Percentiles rank a stretch among this genome's conserved stretches.
Conservation (phyloP, 2,329 filamentous ascomycete genomes). For the Massarina eburnea region DNA sequence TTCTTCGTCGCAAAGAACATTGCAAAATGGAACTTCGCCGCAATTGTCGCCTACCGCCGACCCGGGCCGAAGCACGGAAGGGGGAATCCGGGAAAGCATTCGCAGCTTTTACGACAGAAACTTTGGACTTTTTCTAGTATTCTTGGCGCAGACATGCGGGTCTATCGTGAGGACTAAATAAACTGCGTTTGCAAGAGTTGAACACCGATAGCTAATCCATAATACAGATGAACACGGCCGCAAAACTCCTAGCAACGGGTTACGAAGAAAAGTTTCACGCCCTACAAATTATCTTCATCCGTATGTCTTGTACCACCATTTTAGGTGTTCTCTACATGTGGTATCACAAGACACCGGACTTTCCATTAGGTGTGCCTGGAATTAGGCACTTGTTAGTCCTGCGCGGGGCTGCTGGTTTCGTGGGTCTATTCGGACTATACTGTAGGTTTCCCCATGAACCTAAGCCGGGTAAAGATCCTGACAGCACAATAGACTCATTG, state of each 20-base stretch:
- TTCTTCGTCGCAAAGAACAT: constrained; percentile 1
- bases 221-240: constrained; percentile 25
- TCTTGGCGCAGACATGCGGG: constrained; percentile 43
- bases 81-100: not conserved
- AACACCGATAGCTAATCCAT: constrained; percentile 1
- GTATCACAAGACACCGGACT: constrained; percentile 51
- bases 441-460: constrained; percentile 17
- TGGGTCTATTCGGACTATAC: constrained; percentile 31
- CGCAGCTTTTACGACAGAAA: constrained; percentile 24
- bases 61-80: constrained; percentile 9
- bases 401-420: constrained; percentile 26
- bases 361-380: constrained; percentile 21
- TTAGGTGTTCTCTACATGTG: constrained; percentile 72
- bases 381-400: constrained; percentile 22
- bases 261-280: constrained; percentile 30
- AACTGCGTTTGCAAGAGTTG: not conserved
- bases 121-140: constrained; percentile 26
- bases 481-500: constrained; percentile 52
- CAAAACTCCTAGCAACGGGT: constrained; percentile 26
- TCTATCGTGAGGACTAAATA: constrained; percentile 16
- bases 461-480: not conserved
- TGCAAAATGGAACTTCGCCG: not conserved
- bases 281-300: constrained; percentile 69
- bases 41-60: constrained; percentile 8
- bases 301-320: constrained; percentile 72